Evolutionary conservation across 768 basidiomycete species (phyloP), one percentile per base, ranked within the genome.

Genomic region (Phlegmacium glaucopus): DNA sequence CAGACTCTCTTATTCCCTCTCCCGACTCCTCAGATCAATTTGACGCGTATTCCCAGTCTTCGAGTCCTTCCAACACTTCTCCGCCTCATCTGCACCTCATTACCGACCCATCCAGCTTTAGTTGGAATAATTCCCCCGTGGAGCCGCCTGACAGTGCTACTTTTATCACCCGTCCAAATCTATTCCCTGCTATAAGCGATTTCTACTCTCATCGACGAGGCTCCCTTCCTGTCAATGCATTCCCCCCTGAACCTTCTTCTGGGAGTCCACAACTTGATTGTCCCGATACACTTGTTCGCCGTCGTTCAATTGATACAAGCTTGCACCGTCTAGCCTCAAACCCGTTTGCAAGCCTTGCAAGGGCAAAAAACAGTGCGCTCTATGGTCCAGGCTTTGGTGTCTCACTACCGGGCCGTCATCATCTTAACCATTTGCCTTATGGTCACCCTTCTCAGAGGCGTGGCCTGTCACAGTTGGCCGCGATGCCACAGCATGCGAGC

Each of bases 171-270:
- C 45, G 54, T 43, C 57, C 53, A 53, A 67, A 61, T 68, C 51
- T 59, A 52, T 53, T 45, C 63, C 18, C 43, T 45, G 15, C 38
- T 37, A 32, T 34, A 29, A 44, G 34, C 28, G 65, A 65, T 46
- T 45, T 68, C 17, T 64, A 65, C 48, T 53, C 61, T 26, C 64
- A 63, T 42, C 71, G 82, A 47, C 77, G 83, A 28, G 78, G 80
- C 13, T 85, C 82, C 4, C 69, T 83, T 27, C 83, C 82, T 25
- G 67, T 66, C 39, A 70, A 69, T 59, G 66, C 66, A 18, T 66
- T 75, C 54, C 68, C 57, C 52, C 62, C 54, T 27, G 65, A 58
- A 46, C 57, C 55, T n/a, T 53, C 64, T 8, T 48, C 57, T 11
- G 62, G 71, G 49, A 56, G 70, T 59, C 64, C 71, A 51, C 51